These are phyloP conservation scores for Penicillium verhagenii DNA, from an alignment of 495 filamentous ascomycete species.

Conservation along the genomic window DNA sequence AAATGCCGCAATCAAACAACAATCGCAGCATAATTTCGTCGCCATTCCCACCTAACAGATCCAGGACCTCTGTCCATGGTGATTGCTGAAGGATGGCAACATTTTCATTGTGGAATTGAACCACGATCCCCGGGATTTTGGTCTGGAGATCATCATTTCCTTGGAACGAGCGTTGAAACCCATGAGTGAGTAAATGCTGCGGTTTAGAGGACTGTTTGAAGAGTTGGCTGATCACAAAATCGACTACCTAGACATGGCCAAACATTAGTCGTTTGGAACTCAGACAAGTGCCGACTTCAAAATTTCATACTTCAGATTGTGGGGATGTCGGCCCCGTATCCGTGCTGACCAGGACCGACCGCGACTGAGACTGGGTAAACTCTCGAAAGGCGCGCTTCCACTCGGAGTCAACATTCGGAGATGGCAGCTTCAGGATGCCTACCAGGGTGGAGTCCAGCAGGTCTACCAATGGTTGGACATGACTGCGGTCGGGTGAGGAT, in stretches of 20 bases:
- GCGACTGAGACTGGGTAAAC: constrained; percentile 62
- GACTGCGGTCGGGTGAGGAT: constrained; percentile 1
- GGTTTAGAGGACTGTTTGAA: constrained; percentile 64
- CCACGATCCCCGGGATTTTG: constrained; percentile 54
- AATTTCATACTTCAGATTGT: constrained; percentile 60
- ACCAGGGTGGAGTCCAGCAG: constrained; percentile 71
- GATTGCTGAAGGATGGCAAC: constrained; percentile 64
- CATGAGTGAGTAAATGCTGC: constrained; percentile 75
- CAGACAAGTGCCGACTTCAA: background rate
- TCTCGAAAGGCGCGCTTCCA: constrained; percentile 56
- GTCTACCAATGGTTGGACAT: constrained; percentile 33
- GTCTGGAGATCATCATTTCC: constrained; percentile 32
- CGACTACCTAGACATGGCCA: constrained; percentile 61
- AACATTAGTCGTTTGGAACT: constrained; percentile 21
- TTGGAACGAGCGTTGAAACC: constrained; percentile 54
- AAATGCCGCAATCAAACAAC: constrained; percentile 76
- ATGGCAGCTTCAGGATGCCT: constrained; percentile 43
- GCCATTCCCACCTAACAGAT: constrained; percentile 70
- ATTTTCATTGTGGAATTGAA: constrained; percentile 64
- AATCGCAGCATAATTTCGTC: constrained; percentile 81
- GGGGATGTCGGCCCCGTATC: constrained; percentile 39
- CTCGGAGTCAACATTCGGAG: constrained; percentile 35
- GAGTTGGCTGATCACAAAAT: constrained; percentile 75
- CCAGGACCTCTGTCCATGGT: constrained; percentile 71
- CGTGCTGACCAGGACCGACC: constrained; percentile 32